A percentile compares a stretch with the other conserved stretches of the same genome.
Conservation (phyloP, 768 basidiomycete genomes). For the Tubosaeta sp. region DNA sequence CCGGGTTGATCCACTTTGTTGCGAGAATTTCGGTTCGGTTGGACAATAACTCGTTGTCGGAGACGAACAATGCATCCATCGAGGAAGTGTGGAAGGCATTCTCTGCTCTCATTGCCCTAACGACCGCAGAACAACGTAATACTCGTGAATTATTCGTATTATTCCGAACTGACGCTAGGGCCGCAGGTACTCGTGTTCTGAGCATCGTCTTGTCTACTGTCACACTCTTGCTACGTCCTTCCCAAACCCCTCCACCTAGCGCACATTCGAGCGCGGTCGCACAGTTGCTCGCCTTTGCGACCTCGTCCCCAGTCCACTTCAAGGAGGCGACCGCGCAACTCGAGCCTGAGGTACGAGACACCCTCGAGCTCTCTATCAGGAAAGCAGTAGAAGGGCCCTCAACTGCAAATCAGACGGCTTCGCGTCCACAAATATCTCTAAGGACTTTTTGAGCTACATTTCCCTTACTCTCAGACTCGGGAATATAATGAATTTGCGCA, state of each 20-base stretch:
- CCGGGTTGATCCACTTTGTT: conserved; percentile 77
- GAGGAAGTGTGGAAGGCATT: conserved; percentile 85
- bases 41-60: conserved; percentile 53
- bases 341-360: conserved; percentile 50
- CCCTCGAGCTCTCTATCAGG: conserved; percentile 75
- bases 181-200: conserved; percentile 59
- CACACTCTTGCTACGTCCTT: conserved; percentile 61
- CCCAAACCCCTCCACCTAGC: conserved; percentile 37
- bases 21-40: conserved; percentile 61
- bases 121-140: conserved; percentile 58
- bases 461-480: neutral
- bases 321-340: conserved; percentile 77
- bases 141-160: conserved; percentile 23
- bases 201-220: conserved; percentile 74
- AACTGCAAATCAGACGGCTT: conserved; percentile 31
- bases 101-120: conserved; percentile 52
- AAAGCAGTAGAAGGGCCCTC: conserved; percentile 58
- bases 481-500: neutral
- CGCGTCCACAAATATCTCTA: conserved; percentile 77
- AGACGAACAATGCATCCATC: conserved; percentile 56
- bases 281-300: conserved; percentile 70
- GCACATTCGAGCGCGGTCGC: conserved; percentile 57
- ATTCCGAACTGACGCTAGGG: conserved; percentile 9
- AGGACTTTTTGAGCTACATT: conserved; percentile 54
- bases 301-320: conserved; percentile 69